phyloP scores from a whole-genome alignment of 495 filamentous ascomycete species.

The Chaetomium tenue region DNA sequence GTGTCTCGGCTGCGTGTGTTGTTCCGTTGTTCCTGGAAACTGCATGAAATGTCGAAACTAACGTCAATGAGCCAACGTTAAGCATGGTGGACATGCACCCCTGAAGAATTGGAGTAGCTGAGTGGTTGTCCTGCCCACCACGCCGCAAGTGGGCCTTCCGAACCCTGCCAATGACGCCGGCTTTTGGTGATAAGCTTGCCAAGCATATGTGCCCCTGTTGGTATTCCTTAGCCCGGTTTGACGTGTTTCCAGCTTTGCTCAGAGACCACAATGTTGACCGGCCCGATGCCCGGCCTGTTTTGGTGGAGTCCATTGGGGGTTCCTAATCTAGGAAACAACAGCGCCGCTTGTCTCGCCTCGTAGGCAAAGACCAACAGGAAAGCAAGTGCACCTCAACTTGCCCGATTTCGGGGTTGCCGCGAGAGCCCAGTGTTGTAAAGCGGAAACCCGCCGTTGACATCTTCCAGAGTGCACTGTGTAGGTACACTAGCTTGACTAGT shows the following conservation, averaged over 20 bases:
- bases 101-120: neutral
- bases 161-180: slow-evolving; percentile 34
- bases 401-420: neutral
- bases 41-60: neutral
- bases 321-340: slow-evolving; percentile 19
- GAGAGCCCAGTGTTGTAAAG: neutral
- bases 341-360: neutral
- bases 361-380: neutral
- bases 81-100: slow-evolving; percentile 11
- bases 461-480: neutral
- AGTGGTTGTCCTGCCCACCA: slow-evolving; percentile 9
- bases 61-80: neutral
- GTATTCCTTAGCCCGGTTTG: slow-evolving; percentile 15
- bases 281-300: slow-evolving; percentile 10
- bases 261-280: slow-evolving; percentile 19
- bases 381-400: neutral
- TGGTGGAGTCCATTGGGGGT: neutral
- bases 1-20: slow-evolving; percentile 3
- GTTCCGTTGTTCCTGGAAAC: slow-evolving; percentile 12
- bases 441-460: neutral
- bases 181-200: slow-evolving; percentile 21
- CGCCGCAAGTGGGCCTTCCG: neutral
- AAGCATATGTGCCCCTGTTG: slow-evolving; percentile 16
- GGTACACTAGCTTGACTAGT: neutral
- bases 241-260: slow-evolving; percentile 18